These are phyloP conservation scores for Dalbergia cochinchinensis DNA, from an alignment of 306 rosid species.

Conservation along the genomic window DNA sequence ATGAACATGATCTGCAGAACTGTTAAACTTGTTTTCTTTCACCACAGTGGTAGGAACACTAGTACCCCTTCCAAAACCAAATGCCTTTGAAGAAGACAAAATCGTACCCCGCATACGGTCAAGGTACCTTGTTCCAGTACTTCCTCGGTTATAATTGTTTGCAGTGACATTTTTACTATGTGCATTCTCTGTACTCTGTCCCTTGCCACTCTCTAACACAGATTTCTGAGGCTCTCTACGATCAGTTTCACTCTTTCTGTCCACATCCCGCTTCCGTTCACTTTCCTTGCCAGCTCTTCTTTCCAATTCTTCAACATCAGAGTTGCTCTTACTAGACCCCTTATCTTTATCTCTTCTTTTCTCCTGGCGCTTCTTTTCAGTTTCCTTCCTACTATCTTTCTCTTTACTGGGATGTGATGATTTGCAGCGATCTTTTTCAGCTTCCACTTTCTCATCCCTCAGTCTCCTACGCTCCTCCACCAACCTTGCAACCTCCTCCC, in stretches of 20 bases:
- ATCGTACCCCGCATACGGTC: conserved; percentile 94
- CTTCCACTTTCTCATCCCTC: conserved; percentile 91
- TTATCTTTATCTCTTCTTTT: conserved; percentile 89
- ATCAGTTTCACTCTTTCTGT: conserved; percentile 74
- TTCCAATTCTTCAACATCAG: conserved; percentile 93
- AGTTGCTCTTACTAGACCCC: conserved; percentile 94
- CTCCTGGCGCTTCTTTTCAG: conserved; percentile 88
- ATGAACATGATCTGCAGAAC: conserved; percentile 73
- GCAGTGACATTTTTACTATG: conserved; percentile 61
- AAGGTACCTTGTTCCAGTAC: conserved; percentile 85
- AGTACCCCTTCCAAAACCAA: conserved; percentile 84
- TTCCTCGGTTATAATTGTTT: conserved; percentile 65
- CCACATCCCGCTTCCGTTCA: conserved; percentile 76
- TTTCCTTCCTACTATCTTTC: conserved; percentile 78
- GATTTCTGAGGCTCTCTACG: conserved; percentile 70
- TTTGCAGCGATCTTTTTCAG: conserved; percentile 74
- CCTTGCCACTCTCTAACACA: conserved; percentile 66
- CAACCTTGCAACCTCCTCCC: conserved; percentile 98
- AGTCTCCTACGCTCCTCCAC: conserved; percentile 96
- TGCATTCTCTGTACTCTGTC: conserved; percentile 62
- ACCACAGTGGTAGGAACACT: conserved; percentile 56
- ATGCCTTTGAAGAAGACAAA: conserved; percentile 90
- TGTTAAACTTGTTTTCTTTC: conserved; percentile 75
- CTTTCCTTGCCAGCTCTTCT: conserved; percentile 83
- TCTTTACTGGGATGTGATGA: conserved; percentile 61